Evolutionary conservation across 2,329 filamentous ascomycete species (phyloP).

Genomic region (Chlorencoelia australis): DNA sequence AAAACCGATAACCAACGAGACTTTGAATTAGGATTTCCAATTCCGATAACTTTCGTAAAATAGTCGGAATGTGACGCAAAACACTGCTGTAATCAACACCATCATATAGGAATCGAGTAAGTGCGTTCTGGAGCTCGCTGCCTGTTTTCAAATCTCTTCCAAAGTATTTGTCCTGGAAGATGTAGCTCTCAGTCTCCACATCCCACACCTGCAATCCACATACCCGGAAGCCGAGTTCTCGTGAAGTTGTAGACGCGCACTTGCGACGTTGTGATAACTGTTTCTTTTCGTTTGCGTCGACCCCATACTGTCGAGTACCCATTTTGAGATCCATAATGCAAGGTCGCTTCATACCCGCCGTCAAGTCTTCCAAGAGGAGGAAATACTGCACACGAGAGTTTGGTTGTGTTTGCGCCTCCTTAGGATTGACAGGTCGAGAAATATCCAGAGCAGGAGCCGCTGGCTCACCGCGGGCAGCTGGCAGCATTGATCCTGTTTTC

Average conservation of each 20-base stretch:
- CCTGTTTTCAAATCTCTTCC: conserved; percentile 82
- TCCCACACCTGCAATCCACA: conserved; percentile 98
- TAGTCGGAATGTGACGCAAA: conserved; percentile 74
- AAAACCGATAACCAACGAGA: conserved; percentile 82
- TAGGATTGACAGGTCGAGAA: conserved; percentile 60
- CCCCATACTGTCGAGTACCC: conserved; percentile 93
- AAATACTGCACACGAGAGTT: conserved; percentile 79
- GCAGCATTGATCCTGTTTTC: conserved; percentile 5
- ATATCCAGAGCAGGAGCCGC: conserved; percentile 28
- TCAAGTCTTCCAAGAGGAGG: conserved; percentile 85
- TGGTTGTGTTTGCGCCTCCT: conserved; percentile 57
- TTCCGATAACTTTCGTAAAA: conserved; percentile 72
- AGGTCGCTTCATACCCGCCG: conserved; percentile 89
- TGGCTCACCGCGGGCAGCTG: conserved; percentile 8
- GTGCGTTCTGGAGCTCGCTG: conserved; percentile 75
- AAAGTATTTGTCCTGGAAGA: conserved; percentile 98
- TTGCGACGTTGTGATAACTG: conserved; percentile 87
- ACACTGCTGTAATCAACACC: conserved; percentile 74
- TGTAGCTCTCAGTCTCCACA: conserved; percentile 66
- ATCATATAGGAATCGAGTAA: conserved; percentile 86
- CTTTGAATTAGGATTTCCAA: conserved; percentile 75
- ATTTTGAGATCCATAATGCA: conserved; percentile 98
- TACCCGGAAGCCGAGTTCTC: conserved; percentile 81
- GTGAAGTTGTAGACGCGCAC: conserved; percentile 84
- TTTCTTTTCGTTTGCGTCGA: conserved; percentile 87